phyloP scores from a whole-genome alignment of 331 rosid genomes.

The Spiraea crenata region DNA sequence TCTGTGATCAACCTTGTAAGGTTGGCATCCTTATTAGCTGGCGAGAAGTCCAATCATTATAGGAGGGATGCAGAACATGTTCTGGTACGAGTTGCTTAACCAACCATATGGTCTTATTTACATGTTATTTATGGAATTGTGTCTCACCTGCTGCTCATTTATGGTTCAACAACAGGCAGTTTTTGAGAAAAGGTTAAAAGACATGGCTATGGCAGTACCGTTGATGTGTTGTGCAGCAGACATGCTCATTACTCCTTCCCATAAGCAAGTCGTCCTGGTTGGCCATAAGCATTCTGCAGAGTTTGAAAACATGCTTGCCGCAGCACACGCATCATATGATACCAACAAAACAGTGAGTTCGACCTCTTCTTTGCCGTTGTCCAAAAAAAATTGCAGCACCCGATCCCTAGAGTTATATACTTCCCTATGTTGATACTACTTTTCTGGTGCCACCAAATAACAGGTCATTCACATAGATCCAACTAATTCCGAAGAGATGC shows the following conservation, averaged over 20 bases:
- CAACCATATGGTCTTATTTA: not conserved
- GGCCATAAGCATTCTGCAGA: slow-evolving; percentile 51
- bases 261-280: slow-evolving; percentile 76
- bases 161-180: slow-evolving; percentile 60
- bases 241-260: slow-evolving; percentile 57
- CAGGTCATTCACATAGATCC: slow-evolving; percentile 87
- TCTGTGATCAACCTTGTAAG: slow-evolving; percentile 76
- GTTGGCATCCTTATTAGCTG: slow-evolving; percentile 69
- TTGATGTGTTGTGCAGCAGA: slow-evolving; percentile 91
- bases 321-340: slow-evolving; percentile 68
- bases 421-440: not conserved
- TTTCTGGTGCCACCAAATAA: slow-evolving; percentile 9
- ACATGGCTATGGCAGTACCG: slow-evolving; percentile 84
- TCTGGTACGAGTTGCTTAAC: slow-evolving; percentile 48
- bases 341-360: slow-evolving; percentile 73
- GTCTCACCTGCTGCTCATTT: not conserved
- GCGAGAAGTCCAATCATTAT: slow-evolving; percentile 56
- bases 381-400: no score
- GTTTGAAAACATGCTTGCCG: slow-evolving; percentile 65
- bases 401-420: not conserved
- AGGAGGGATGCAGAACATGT: slow-evolving; percentile 73
- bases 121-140: not conserved
- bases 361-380: no score
- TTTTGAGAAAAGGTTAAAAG: slow-evolving; percentile 71
- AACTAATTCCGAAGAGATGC: slow-evolving; percentile 51